Evolutionary conservation across 2,329 filamentous ascomycete species (phyloP).

Genomic region (Pseudophaeomoniella oleicola): DNA sequence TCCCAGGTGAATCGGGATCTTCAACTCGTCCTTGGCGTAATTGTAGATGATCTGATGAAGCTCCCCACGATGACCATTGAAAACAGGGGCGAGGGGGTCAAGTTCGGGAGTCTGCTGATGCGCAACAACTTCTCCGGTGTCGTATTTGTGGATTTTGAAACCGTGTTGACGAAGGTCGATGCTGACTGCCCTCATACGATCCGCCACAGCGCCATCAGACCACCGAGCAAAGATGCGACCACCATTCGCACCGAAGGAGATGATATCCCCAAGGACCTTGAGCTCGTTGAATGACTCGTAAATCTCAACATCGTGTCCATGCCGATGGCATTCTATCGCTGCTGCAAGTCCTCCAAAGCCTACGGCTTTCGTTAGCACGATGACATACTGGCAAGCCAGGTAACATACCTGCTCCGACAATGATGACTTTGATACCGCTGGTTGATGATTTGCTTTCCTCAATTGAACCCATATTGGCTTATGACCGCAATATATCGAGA

Average conservation of each 20-base stretch:
- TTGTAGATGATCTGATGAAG: constrained; percentile 45
- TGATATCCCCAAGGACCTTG: constrained; percentile 33
- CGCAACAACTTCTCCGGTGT: constrained; percentile 19
- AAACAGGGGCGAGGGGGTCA: constrained; percentile 35
- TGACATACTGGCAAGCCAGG: constrained; percentile 1
- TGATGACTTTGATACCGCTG: constrained; percentile 5
- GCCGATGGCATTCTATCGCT: constrained; percentile 47
- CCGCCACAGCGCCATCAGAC: constrained; percentile 17
- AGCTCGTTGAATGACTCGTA: constrained; percentile 33
- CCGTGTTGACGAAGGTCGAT: constrained; percentile 30
- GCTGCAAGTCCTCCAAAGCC: constrained; percentile 49
- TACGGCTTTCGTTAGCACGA: constrained; percentile 14
- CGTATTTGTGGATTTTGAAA: constrained; percentile 19
- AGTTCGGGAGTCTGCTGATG: constrained; percentile 17
- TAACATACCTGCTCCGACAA: constrained; percentile 2
- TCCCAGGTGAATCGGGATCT: constrained; percentile 18
- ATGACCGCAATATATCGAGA: too few relatives aligned
- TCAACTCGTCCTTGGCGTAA: constrained; percentile 32
- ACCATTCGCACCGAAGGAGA: constrained; percentile 17
- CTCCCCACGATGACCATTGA: constrained; percentile 48
- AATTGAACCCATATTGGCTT: not conserved
- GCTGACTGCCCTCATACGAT: constrained; percentile 33
- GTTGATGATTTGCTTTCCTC: not conserved
- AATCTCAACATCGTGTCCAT: constrained; percentile 44
- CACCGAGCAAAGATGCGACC: constrained; percentile 14